Conservation (phyloP, 1,284 basidiomycete species). For the Tetrapyrgos nigripes region DNA sequence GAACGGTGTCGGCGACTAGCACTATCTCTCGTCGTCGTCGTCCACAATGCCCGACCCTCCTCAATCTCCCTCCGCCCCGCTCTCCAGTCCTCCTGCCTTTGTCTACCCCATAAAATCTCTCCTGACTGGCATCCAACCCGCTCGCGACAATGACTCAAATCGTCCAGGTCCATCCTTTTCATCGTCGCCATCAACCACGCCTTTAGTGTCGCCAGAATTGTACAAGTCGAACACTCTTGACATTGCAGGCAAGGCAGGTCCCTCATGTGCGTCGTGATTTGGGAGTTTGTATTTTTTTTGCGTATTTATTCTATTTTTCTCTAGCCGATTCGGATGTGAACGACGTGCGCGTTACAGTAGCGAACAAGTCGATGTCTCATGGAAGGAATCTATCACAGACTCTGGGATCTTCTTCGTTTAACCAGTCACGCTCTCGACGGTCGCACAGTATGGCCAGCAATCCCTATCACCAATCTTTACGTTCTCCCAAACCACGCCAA, state of each 20-base stretch:
- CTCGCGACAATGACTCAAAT: not conserved
- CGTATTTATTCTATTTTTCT: not conserved
- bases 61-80: not conserved
- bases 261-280: constrained; percentile 1
- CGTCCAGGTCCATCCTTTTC: constrained; percentile 34
- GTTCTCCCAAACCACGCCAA: not conserved
- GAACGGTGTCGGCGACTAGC: not conserved
- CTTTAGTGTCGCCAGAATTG: constrained; percentile 3
- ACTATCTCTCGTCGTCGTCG: not conserved
- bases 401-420: not conserved
- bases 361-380: not conserved
- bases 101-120: constrained; percentile 49
- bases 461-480: not conserved
- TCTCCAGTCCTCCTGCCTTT: constrained; percentile 31
- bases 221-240: constrained; percentile 7
- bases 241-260: constrained; percentile 3
- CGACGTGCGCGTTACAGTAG: constrained; percentile 5
- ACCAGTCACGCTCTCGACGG: not conserved
- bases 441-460: constrained; percentile 1
- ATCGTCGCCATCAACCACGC: constrained; percentile 33
- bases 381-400: not conserved
- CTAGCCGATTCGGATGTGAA: constrained; percentile 9
- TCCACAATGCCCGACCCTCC: not conserved
- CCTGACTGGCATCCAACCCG: constrained; percentile 39
- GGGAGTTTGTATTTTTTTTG: not conserved